phyloP scores from a whole-genome alignment of 139 green algal species.

The Yamagishiella unicocca region DNA sequence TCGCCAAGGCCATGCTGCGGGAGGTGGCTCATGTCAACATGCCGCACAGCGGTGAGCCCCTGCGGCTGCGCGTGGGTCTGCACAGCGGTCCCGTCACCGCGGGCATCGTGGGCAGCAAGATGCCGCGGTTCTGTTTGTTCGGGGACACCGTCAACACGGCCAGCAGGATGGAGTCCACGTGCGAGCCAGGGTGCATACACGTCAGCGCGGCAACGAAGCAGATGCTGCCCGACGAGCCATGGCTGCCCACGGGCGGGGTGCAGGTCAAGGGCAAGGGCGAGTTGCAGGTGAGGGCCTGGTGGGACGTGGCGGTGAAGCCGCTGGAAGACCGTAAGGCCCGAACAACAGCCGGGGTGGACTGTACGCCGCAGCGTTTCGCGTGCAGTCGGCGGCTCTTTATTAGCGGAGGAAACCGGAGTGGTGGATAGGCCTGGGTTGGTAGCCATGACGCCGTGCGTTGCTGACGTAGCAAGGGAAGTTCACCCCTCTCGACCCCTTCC shows the following conservation, averaged over 20 bases:
- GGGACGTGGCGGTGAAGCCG: too few relatives aligned
- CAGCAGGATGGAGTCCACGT: constrained; percentile 67
- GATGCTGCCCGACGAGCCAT: constrained; percentile 15
- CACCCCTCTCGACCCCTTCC: too few relatives aligned
- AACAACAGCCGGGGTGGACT: too few relatives aligned
- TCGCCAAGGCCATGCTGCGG: constrained; percentile 45
- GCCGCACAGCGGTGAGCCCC: constrained; percentile 25
- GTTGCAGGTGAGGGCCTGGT: constrained; percentile 45
- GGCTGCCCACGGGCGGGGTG: constrained; percentile 40
- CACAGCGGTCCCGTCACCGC: constrained; percentile 4
- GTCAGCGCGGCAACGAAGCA: constrained; percentile 15
- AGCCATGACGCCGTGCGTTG: too few relatives aligned
- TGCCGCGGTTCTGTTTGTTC: constrained; percentile 54
- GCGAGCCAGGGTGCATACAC: constrained; percentile 55
- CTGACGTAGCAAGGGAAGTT: too few relatives aligned
- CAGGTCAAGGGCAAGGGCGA: constrained; percentile 46
- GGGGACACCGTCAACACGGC: constrained; percentile 59
- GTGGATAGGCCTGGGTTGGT: too few relatives aligned
- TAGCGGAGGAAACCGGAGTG: too few relatives aligned
- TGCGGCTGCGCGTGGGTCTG: constrained; percentile 28
- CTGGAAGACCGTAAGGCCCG: too few relatives aligned
- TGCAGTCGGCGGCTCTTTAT: too few relatives aligned
- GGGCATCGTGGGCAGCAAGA: constrained; percentile 37
- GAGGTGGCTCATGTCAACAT: constrained; percentile 8
- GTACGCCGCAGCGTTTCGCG: too few relatives aligned